Conservation (phyloP, 1,284 basidiomycete genomes). For the Leccinum ponderosum region DNA sequence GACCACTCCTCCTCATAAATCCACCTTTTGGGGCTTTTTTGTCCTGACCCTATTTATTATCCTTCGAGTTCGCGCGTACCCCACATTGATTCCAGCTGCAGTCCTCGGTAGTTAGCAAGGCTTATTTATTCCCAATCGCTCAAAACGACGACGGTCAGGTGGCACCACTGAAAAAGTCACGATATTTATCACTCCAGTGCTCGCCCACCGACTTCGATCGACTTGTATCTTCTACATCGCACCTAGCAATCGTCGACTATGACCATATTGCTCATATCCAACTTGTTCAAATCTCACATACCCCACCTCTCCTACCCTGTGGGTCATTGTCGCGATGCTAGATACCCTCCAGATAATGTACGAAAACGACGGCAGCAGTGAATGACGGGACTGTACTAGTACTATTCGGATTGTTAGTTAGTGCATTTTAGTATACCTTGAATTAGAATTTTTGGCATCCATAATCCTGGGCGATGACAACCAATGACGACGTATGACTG, state of each 20-base stretch:
- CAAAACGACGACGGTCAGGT: slow-evolving; percentile 30
- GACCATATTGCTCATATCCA: slow-evolving; percentile 33
- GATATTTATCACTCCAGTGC: slow-evolving; percentile 33
- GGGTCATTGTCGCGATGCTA: slow-evolving; percentile 36
- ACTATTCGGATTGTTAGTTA: slow-evolving; percentile 33
- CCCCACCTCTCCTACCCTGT: slow-evolving; percentile 17
- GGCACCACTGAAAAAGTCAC: slow-evolving; percentile 17
- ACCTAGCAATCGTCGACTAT: slow-evolving; percentile 27
- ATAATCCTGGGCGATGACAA: neutral
- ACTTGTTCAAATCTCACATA: slow-evolving; percentile 19
- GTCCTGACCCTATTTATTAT: slow-evolving; percentile 34
- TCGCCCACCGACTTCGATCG: slow-evolving; percentile 13
- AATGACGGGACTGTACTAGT: slow-evolving; percentile 36
- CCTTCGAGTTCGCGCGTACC: slow-evolving; percentile 24
- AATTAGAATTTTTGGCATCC: slow-evolving; percentile 36
- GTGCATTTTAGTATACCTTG: slow-evolving; percentile 36
- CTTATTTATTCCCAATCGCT: slow-evolving; percentile 31
- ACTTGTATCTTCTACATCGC: slow-evolving; percentile 35
- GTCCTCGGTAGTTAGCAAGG: slow-evolving; percentile 19
- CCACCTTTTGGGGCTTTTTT: neutral
- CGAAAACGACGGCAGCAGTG: slow-evolving; percentile 29
- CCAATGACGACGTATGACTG: neutral
- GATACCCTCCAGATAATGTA: slow-evolving; percentile 33
- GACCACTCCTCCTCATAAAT: slow-evolving; percentile 23
- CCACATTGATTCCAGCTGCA: slow-evolving; percentile 5